These are phyloP conservation scores for Baorangia bicolor DNA, from an alignment of 768 basidiomycete species.

Conservation along the genomic window DNA sequence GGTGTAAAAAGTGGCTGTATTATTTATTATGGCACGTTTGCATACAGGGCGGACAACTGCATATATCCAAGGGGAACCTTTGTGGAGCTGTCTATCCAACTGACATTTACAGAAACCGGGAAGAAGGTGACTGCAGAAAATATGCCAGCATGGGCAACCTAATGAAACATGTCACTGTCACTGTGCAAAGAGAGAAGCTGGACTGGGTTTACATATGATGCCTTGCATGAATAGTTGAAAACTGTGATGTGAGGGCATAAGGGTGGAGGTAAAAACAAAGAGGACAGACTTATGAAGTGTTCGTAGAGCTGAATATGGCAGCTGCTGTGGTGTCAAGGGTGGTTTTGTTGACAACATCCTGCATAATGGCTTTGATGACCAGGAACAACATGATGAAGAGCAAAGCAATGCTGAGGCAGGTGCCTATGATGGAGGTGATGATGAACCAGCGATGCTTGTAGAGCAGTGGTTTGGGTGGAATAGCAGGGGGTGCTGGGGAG, in stretches of 20 bases:
- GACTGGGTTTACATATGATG: conserved; percentile 38
- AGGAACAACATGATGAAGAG: conserved; percentile 70
- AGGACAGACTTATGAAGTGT: conserved; percentile 47
- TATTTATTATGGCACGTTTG: conserved; percentile 61
- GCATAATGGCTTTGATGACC: conserved; percentile 65
- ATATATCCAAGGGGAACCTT: conserved; percentile 56
- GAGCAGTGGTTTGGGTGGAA: conserved; percentile 38
- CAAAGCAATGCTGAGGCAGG: conserved; percentile 56
- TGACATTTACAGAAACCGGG: conserved; percentile 52
- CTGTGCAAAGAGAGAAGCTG: background rate
- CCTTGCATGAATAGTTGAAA: conserved; percentile 54
- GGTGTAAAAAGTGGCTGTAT: conserved; percentile 58
- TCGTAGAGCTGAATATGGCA: conserved; percentile 51
- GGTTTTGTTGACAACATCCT: conserved; percentile 58
- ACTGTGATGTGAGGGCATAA: conserved; percentile 32
- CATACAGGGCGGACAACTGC: conserved; percentile 44
- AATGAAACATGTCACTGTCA: background rate
- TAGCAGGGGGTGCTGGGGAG: background rate
- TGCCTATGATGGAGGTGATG: conserved; percentile 49
- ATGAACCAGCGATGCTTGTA: conserved; percentile 68
- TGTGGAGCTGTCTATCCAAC: conserved; percentile 53
- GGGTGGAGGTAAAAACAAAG: background rate
- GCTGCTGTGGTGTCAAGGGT: conserved; percentile 53
- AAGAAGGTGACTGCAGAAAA: conserved; percentile 65
- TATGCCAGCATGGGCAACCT: conserved; percentile 68